Conservation (phyloP, 1,139 yeast genomes). For the Diutina siamensis region DNA sequence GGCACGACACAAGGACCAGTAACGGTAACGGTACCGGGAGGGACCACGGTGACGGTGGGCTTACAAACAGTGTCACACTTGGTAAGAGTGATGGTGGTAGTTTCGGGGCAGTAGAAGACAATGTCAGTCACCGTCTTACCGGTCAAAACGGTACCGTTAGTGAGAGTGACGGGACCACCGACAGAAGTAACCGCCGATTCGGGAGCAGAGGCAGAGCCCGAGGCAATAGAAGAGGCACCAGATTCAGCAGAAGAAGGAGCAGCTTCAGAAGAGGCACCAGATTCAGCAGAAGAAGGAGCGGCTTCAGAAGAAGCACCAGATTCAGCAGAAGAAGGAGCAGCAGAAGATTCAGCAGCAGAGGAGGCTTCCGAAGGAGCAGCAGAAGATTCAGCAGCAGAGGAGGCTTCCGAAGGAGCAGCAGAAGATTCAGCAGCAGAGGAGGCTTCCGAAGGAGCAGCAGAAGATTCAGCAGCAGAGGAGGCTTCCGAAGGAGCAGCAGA, state of each 20-base stretch:
- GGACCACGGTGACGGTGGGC: neutral
- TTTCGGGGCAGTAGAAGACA: slow-evolving; percentile 6
- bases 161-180: neutral
- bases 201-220: neutral
- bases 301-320: neutral
- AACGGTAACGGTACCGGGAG: slow-evolving; percentile 4
- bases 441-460: neutral
- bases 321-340: neutral
- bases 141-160: neutral
- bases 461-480: neutral
- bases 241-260: neutral
- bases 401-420: neutral
- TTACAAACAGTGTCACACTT: neutral
- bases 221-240: neutral
- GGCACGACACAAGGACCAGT: slow-evolving; percentile 3
- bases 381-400: neutral
- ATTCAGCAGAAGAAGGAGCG: neutral
- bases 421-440: neutral
- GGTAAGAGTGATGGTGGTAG: slow-evolving; percentile 4
- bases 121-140: slow-evolving; percentile 5
- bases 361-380: neutral
- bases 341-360: neutral
- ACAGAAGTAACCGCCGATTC: neutral
- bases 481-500: neutral
- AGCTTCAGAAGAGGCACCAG: neutral